These are phyloP conservation scores for Cinnamomum micranthum DNA, from an alignment of 164 flowering plant species.

Conservation along the genomic window DNA sequence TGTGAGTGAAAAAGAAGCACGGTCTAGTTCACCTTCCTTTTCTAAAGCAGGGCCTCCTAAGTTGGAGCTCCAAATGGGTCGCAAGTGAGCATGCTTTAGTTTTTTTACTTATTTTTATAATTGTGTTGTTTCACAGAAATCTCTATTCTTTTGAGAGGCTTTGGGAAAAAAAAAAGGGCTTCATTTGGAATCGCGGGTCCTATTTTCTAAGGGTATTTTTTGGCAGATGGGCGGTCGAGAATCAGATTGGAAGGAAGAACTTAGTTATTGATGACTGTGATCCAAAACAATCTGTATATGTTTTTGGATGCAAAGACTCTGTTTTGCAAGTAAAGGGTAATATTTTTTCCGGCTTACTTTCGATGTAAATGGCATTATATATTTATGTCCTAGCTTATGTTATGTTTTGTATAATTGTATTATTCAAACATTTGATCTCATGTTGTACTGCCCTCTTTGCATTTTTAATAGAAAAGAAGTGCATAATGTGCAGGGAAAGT, in stretches of 20 bases:
- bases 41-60: slow-evolving; percentile 89
- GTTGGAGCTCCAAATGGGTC: slow-evolving; percentile 95
- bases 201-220: neutral
- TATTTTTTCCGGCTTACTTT: slow-evolving; percentile 1
- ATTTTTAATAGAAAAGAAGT: neutral
- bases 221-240: slow-evolving; percentile 97
- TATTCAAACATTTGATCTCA: neutral
- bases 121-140: neutral
- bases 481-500: slow-evolving; percentile 72
- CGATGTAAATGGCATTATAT: neutral
- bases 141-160: neutral
- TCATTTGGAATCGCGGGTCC: neutral
- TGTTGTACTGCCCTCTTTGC: neutral
- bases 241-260: slow-evolving; percentile 84
- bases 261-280: slow-evolving; percentile 95
- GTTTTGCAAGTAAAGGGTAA: slow-evolving; percentile 88
- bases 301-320: slow-evolving; percentile 94
- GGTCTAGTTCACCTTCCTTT: slow-evolving; percentile 47
- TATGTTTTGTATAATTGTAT: neutral
- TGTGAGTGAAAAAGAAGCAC: slow-evolving; percentile 49
- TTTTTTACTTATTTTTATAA: neutral
- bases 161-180: neutral
- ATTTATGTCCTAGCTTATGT: too few species aligned
- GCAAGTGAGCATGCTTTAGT: slow-evolving; percentile 59
- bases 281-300: slow-evolving; percentile 84